These are phyloP conservation scores for Phialemoniopsis sp. DNA, from an alignment of 2,329 filamentous ascomycete species.

Conservation along the genomic window DNA sequence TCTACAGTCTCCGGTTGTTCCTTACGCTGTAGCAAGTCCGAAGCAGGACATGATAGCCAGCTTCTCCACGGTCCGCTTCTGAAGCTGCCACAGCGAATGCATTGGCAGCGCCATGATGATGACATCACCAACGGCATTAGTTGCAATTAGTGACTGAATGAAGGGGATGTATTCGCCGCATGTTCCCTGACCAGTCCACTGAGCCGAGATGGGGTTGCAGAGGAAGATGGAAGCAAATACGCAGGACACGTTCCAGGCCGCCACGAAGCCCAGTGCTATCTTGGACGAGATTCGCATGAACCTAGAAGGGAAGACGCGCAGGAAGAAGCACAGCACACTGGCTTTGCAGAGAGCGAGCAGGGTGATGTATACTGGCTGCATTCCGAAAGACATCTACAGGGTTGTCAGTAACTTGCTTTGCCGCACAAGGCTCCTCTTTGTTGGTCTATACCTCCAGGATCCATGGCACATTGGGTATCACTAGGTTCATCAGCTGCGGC, in stretches of 20 bases:
- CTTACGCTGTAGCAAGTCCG: conserved; percentile 27
- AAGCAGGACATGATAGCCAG: conserved; percentile 30
- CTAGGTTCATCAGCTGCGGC: too few species aligned
- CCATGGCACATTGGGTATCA: too few species aligned
- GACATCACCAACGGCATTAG: conserved; percentile 30
- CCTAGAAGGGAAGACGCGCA: conserved; percentile 31
- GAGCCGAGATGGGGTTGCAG: conserved; percentile 19
- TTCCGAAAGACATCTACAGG: conserved; percentile 27
- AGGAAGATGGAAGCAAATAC: conserved; percentile 20
- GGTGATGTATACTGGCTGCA: conserved; percentile 29
- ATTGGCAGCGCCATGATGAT: conserved; percentile 31
- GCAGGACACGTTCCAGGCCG: conserved; percentile 17
- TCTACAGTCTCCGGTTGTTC: too few species aligned
- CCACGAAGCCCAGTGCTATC: conserved; percentile 16
- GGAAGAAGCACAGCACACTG: conserved; percentile 35
- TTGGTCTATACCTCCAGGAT: too few species aligned
- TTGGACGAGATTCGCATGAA: conserved; percentile 22
- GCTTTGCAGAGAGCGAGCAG: conserved; percentile 32
- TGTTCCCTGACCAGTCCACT: conserved; percentile 13
- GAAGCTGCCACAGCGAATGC: conserved; percentile 28
- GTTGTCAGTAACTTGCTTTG: conserved; percentile 11
- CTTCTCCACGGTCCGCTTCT: conserved; percentile 28
- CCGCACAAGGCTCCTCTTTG: too few species aligned
- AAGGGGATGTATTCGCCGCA: conserved; percentile 29
- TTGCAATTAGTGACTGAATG: conserved; percentile 29